These are phyloP conservation scores for Curvularia sp. DNA, from an alignment of 2,329 filamentous ascomycete genomes.

Conservation along the genomic window DNA sequence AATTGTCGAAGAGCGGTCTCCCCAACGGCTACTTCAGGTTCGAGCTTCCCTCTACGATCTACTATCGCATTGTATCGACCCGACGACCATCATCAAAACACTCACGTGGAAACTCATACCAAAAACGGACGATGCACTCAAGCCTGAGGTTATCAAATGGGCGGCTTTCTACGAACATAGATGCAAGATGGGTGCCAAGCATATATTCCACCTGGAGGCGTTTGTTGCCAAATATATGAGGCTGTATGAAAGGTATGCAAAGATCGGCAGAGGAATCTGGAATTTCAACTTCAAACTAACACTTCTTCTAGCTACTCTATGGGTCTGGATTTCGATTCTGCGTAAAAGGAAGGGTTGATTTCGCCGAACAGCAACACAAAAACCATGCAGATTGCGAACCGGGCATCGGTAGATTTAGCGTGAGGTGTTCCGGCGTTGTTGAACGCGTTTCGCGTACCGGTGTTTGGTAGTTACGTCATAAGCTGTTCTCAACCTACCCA, in stretches of 20 bases:
- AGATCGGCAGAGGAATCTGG: background rate
- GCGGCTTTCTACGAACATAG: slow-evolving; percentile 97
- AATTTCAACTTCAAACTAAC: slow-evolving; percentile 7
- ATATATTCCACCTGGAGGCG: slow-evolving; percentile 97
- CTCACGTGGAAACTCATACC: slow-evolving; percentile 91
- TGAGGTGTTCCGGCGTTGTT: slow-evolving; percentile 13
- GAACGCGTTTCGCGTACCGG: slow-evolving; percentile 14
- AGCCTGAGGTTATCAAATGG: slow-evolving; percentile 93
- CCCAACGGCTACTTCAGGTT: slow-evolving; percentile 83
- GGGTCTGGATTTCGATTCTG: slow-evolving; percentile 66
- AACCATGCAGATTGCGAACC: background rate
- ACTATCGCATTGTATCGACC: slow-evolving; percentile 94
- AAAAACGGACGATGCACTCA: slow-evolving; percentile 85
- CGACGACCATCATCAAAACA: slow-evolving; percentile 92
- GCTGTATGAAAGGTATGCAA: slow-evolving; percentile 81
- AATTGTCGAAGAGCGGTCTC: slow-evolving; percentile 92
- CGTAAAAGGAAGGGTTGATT: slow-evolving; percentile 12
- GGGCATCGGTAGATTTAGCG: background rate
- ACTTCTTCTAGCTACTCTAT: slow-evolving; percentile 62
- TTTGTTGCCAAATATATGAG: slow-evolving; percentile 99
- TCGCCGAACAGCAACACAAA: background rate
- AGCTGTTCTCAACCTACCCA: slow-evolving; percentile 13
- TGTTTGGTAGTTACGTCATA: slow-evolving; percentile 20
- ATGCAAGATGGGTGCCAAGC: slow-evolving; percentile 88
- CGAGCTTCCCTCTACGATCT: slow-evolving; percentile 96